Evolutionary conservation across 805 yeast species (phyloP), one percentile per base, ranked within the genome.

Genomic region (Cyberlindnera subsufficiens): DNA sequence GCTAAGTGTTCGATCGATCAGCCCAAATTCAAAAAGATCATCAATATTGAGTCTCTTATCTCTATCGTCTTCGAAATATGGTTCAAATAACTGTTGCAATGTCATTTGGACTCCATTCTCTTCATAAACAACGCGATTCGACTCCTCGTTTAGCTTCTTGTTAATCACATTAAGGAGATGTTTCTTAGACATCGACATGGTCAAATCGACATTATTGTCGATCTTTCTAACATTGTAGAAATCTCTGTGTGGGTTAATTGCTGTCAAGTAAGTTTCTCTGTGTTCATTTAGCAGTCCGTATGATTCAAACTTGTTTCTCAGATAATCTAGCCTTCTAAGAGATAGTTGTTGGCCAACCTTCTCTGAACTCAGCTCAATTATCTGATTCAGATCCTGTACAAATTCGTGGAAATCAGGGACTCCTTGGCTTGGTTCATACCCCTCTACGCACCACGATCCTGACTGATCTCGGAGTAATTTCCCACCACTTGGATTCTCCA

Each of bases 101-200:
- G 62, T 59, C 40, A 57, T 37, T 6, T 37, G 16, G 4, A 47
- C 45, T 1, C 62, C 64, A 16, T 53, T 49, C 16, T 55, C 56
- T 4, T 40, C 42, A 47, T 59, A 63, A 1, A 67, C 70, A 6
- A 61, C 47, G 37, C 68, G 50, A 7, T 64, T 37, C 3, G 71
- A 67, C 38, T 68, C 72, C 5, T 47, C 45, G 20, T 54, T 59
- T 34, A 68, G 40, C 40, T 66, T 68, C 9, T 55, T 53, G 58
- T 68, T 64, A 16, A 68, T 65, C n/a, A 63, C 61, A 32, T 63
- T 66, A 31, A 66, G 51, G 18, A 67, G 68, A 66, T 91, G 98
- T 63, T 91, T 91, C 65, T 93, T 97, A 54, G 95, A 89, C 98
- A 93, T 93, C 59, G 96, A 87, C 39, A 98, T 98, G 6, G 96